phyloP scores from a whole-genome alignment of 441 rosid species.

The Erodium trifolium region DNA sequence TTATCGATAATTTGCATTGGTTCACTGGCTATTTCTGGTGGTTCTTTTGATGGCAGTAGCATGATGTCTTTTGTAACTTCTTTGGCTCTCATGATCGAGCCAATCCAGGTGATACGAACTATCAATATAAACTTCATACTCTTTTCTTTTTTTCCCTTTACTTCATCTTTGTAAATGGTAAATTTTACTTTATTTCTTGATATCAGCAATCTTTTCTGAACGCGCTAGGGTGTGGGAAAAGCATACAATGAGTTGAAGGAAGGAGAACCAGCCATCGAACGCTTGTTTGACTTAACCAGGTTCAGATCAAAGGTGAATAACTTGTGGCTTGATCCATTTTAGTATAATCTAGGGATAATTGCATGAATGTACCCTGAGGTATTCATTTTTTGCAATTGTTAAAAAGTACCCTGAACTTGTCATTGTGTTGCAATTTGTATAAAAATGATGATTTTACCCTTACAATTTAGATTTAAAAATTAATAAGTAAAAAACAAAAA shows the following conservation, averaged over 20 bases:
- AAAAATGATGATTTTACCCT: no score
- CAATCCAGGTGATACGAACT: conserved; percentile 58
- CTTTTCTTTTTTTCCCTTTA: neutral
- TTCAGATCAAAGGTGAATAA: conserved; percentile 50
- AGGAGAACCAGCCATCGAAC: conserved; percentile 87
- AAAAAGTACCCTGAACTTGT: no score
- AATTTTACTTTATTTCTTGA: neutral
- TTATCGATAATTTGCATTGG: conserved; percentile 54
- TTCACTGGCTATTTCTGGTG: conserved; percentile 54
- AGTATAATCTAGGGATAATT: neutral
- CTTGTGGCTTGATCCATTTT: neutral
- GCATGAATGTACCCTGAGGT: no score
- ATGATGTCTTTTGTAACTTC: conserved; percentile 74
- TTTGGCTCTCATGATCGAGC: conserved; percentile 75
- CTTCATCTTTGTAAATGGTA: neutral
- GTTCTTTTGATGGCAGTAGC: conserved; percentile 51
- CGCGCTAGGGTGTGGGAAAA: conserved; percentile 63
- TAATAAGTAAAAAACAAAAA: no score
- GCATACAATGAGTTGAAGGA: conserved; percentile 92
- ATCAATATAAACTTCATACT: conserved; percentile 11
- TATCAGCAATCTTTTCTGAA: neutral
- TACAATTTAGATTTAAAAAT: no score
- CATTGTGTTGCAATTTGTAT: no score
- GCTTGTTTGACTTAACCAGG: conserved; percentile 58
- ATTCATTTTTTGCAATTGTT: no score